phyloP scores from a whole-genome alignment of 768 basidiomycete species.

The Pleurotus giganteus region DNA sequence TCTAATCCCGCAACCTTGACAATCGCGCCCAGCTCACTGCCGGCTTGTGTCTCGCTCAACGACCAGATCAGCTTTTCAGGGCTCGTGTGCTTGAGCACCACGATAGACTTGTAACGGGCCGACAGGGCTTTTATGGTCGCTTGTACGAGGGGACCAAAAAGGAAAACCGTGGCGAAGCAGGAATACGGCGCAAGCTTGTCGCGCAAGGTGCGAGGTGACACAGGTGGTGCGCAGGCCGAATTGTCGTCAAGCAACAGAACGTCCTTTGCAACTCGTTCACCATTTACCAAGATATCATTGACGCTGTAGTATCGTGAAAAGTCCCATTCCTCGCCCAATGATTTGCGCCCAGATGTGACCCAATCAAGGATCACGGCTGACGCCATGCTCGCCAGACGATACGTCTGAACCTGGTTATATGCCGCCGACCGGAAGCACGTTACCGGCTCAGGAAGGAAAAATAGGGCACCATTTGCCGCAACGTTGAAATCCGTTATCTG shows the following conservation, averaged over 20 bases:
- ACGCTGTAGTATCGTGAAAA: constrained; percentile 82
- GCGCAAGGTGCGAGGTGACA: constrained; percentile 46
- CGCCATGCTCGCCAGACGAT: constrained; percentile 50
- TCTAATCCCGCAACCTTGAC: constrained; percentile 75
- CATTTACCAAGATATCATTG: constrained; percentile 78
- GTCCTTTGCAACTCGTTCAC: constrained; percentile 70
- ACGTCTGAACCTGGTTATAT: constrained; percentile 83
- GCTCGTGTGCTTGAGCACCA: constrained; percentile 58
- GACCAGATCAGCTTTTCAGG: constrained; percentile 82
- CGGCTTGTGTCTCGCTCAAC: constrained; percentile 53
- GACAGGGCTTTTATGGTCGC: constrained; percentile 47
- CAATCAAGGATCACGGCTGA: constrained; percentile 84
- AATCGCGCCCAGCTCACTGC: constrained; percentile 45
- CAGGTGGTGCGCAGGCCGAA: constrained; percentile 15
- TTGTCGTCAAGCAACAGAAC: constrained; percentile 70
- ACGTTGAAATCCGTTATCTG: constrained; percentile 62
- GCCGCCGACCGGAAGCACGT: constrained; percentile 85
- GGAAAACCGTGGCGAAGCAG: constrained; percentile 85
- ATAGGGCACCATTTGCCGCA: constrained; percentile 51
- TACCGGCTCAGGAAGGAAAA: constrained; percentile 90
- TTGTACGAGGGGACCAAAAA: constrained; percentile 66
- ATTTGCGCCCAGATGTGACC: constrained; percentile 85
- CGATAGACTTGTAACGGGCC: constrained; percentile 47
- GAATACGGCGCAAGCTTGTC: constrained; percentile 77
- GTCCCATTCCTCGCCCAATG: constrained; percentile 85